These are phyloP conservation scores for Kluyveromyces wickerhamii DNA, from an alignment of 805 yeast species.

Conservation along the genomic window DNA sequence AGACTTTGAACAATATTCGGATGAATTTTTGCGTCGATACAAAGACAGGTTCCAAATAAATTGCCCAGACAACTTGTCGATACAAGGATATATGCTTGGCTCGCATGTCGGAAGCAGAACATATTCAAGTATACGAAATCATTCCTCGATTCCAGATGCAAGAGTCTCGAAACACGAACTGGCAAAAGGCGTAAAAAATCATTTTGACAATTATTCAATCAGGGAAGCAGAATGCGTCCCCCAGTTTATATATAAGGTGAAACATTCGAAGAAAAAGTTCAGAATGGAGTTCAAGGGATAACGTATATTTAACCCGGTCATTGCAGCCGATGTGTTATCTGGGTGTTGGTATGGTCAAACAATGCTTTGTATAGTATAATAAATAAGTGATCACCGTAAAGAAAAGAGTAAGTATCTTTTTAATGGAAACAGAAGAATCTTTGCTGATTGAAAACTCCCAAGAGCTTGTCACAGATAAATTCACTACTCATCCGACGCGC, in stretches of 20 bases:
- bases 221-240: slow-evolving; percentile 84
- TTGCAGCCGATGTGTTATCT: too few species aligned
- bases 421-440: too few species aligned
- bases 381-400: too few species aligned
- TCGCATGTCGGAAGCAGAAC: slow-evolving; percentile 72
- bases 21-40: slow-evolving; percentile 61
- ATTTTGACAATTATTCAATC: slow-evolving; percentile 50
- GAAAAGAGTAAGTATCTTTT: too few species aligned
- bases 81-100: slow-evolving; percentile 61
- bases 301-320: not conserved
- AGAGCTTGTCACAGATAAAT: too few species aligned
- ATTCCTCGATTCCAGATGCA: slow-evolving; percentile 21
- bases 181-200: slow-evolving; percentile 55
- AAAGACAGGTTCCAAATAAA: slow-evolving; percentile 49
- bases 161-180: slow-evolving; percentile 53
- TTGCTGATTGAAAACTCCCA: too few species aligned
- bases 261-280: slow-evolving; percentile 50
- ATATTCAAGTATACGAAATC: slow-evolving; percentile 23
- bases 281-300: slow-evolving; percentile 30
- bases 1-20: slow-evolving; percentile 61
- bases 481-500: too few species aligned
- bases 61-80: slow-evolving; percentile 52
- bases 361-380: too few species aligned
- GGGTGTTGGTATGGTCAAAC: too few species aligned
- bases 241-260: slow-evolving; percentile 78